Conservation (phyloP, 257 asterid species). For the Ilex asprella region DNA sequence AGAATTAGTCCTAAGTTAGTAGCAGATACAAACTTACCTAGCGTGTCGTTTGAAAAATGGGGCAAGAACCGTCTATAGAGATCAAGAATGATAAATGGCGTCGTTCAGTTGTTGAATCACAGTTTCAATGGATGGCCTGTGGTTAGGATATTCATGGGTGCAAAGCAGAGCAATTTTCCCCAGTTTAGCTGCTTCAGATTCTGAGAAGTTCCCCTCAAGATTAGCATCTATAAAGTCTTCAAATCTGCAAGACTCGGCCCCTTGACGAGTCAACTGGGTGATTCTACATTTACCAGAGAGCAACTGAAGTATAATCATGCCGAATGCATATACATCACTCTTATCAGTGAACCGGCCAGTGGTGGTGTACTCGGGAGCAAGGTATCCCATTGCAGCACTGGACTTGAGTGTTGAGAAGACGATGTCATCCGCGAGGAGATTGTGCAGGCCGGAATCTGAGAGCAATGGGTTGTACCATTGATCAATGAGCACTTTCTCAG, state of each 20-base stretch:
- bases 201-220: slow-evolving; percentile 40
- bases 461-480: slow-evolving; percentile 72
- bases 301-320: slow-evolving; percentile 88
- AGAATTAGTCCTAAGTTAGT: slow-evolving; percentile 20
- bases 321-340: slow-evolving; percentile 87
- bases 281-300: slow-evolving; percentile 69
- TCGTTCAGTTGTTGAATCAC: slow-evolving; percentile 53
- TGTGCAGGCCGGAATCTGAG: slow-evolving; percentile 75
- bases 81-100: slow-evolving; percentile 19
- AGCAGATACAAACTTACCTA: slow-evolving; percentile 12
- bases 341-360: slow-evolving; percentile 86
- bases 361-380: slow-evolving; percentile 90
- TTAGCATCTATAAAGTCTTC: slow-evolving; percentile 52
- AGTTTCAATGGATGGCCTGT: slow-evolving; percentile 55
- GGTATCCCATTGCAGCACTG: slow-evolving; percentile 95
- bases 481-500: slow-evolving; percentile 81
- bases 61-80: neutral
- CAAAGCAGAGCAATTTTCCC: slow-evolving; percentile 57
- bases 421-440: slow-evolving; percentile 78
- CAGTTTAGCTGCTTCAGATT: slow-evolving; percentile 45
- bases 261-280: slow-evolving; percentile 58
- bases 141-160: slow-evolving; percentile 58
- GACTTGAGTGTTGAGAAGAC: slow-evolving; percentile 78
- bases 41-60: neutral
- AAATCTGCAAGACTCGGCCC: slow-evolving; percentile 62